Evolutionary conservation across 495 filamentous ascomycete genomes (phyloP), one percentile per base, ranked within the genome.

Genomic region (Cercophora samala): DNA sequence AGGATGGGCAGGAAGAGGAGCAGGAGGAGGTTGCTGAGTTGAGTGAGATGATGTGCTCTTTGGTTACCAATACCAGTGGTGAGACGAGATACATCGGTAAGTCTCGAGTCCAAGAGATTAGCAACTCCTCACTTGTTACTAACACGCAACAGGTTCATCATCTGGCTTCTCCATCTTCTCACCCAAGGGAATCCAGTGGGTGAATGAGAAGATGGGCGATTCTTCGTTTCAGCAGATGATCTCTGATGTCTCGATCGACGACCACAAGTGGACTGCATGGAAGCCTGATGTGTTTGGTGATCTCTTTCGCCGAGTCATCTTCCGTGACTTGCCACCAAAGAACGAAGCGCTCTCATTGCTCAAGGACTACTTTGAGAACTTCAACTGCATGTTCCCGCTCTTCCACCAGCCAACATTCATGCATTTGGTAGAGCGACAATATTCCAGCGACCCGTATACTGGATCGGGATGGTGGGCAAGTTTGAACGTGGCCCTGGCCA

Each of bases 361-460:
- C 65, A 93, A 90, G 76, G 95, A 99, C 74, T 99, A 88, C 75
- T 99, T 99, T 71, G 91, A 93, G 73, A 97, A 97, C 77, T 97
- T 99, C 82, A 99, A 99, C 80, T 93, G 92, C 87, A 91, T 97
- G 86, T 96, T 98, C 75, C 95, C 95, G 56, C 83, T 99, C 3
- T 99, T 96, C 74, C 95, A 99, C 74, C 93, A 97, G 76, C 93
- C 94, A 17, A 97, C 95, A 0, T 99, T 99, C 73, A 97, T 97
- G 91, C 92, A 96, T 73, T 80, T 98, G 17, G 92, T 97, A 22
- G 92, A 97, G 69, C 87, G 89, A 68, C 93, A 98, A 71, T 99
- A 97, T 78, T 93, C 93, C 18, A 80, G 84, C 46, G 89, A 97
- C 72, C 95, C 94, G n/a, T 97, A 96, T 70, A 91, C 94, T 74